Conservation (phyloP, 805 yeast species). For the Candida sakaeoensis region DNA sequence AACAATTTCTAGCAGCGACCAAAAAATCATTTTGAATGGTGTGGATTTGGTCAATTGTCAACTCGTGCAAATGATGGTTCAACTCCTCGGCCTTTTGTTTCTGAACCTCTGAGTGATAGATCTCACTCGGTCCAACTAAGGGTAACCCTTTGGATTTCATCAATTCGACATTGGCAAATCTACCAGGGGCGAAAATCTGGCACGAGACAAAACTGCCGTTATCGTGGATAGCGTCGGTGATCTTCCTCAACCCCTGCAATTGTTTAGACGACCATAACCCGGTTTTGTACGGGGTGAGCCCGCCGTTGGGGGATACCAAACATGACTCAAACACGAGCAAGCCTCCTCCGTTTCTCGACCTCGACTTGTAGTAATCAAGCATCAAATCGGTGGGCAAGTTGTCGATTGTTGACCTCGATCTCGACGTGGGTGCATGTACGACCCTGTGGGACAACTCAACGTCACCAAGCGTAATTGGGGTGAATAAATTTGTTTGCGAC, state of each 20-base stretch:
- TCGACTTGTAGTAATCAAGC: slow-evolving; percentile 25
- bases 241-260: slow-evolving; percentile 32
- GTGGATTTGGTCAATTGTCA: slow-evolving; percentile 10
- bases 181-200: slow-evolving; percentile 55
- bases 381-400: slow-evolving; percentile 26
- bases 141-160: slow-evolving; percentile 20
- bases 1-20: slow-evolving; percentile 12
- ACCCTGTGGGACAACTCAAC: slow-evolving; percentile 18
- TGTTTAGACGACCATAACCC: slow-evolving; percentile 13
- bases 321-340: slow-evolving; percentile 12
- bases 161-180: slow-evolving; percentile 28
- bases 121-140: slow-evolving; percentile 16
- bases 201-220: slow-evolving; percentile 39
- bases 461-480: slow-evolving; percentile 32
- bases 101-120: slow-evolving; percentile 14
- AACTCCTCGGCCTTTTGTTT: slow-evolving; percentile 9
- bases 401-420: slow-evolving; percentile 20
- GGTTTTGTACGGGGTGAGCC: slow-evolving; percentile 12
- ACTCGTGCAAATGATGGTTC: slow-evolving; percentile 5
- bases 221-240: slow-evolving; percentile 43
- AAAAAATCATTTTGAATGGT: slow-evolving; percentile 13
- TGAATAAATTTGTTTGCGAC: slow-evolving; percentile 21
- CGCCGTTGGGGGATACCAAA: slow-evolving; percentile 9
- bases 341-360: slow-evolving; percentile 28
- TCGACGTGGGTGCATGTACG: slow-evolving; percentile 25